A percentile compares a stretch with the other conserved stretches of the same genome.
phyloP scores from a whole-genome alignment of 768 basidiomycete species.

The Rickenella mellea region DNA sequence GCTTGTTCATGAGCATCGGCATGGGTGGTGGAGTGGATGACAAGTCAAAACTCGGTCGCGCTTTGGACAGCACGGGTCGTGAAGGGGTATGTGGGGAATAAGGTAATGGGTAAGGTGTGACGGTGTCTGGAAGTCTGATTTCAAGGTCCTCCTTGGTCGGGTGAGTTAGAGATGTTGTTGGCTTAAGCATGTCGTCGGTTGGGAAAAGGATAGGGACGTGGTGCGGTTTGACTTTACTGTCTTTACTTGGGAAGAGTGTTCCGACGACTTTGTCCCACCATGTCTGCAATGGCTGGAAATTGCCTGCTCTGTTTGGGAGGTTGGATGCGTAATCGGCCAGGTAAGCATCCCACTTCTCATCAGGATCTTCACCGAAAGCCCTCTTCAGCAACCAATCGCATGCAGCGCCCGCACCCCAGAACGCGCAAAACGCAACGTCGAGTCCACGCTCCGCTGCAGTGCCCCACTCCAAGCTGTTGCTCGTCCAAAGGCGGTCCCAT shows the following conservation, averaged over 20 bases:
- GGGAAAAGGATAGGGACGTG: constrained; percentile 15
- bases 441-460: constrained; percentile 46
- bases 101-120: constrained; percentile 3
- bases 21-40: no score
- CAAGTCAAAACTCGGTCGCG: background rate
- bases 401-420: constrained; percentile 35
- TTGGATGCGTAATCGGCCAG: constrained; percentile 47
- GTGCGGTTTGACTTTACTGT: constrained; percentile 14
- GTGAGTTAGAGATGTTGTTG: constrained; percentile 2
- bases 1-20: background rate
- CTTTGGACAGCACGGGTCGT: background rate
- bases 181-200: constrained; percentile 11
- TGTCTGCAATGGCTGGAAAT: constrained; percentile 42
- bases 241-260: constrained; percentile 1
- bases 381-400: constrained; percentile 47
- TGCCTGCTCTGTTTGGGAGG: constrained; percentile 48
- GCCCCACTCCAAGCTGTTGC: constrained; percentile 41
- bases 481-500: constrained; percentile 55
- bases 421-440: constrained; percentile 45
- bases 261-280: constrained; percentile 44
- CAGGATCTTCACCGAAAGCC: constrained; percentile 58
- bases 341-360: constrained; percentile 67
- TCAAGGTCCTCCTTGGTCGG: constrained; percentile 2
- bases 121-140: background rate
- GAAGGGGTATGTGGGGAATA: constrained; percentile 1